These are phyloP conservation scores for Aspergillus haitiensis DNA, from an alignment of 495 filamentous ascomycete species.

Conservation along the genomic window DNA sequence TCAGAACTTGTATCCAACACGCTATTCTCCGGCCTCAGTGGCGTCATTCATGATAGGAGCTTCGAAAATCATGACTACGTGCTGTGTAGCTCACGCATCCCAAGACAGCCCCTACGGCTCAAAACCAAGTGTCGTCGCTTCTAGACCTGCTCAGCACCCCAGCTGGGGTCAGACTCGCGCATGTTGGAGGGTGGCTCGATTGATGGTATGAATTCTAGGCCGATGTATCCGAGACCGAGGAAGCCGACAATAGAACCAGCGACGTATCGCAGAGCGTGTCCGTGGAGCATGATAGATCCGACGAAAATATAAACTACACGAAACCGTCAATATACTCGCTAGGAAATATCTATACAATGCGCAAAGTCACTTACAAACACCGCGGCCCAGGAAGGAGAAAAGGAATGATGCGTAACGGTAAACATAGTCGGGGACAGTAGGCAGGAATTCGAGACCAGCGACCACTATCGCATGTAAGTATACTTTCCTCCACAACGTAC, in stretches of 20 bases:
- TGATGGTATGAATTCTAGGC: slow-evolving; percentile 88
- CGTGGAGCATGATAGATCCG: slow-evolving; percentile 77
- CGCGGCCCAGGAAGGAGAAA: slow-evolving; percentile 94
- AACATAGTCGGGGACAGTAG: slow-evolving; percentile 87
- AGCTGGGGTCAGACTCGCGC: slow-evolving; percentile 85
- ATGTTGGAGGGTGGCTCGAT: slow-evolving; percentile 99
- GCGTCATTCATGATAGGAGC: slow-evolving; percentile 1
- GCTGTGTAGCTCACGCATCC: not conserved
- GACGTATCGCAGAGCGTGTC: slow-evolving; percentile 55
- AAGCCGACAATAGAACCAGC: slow-evolving; percentile 72
- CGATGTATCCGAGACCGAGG: slow-evolving; percentile 75
- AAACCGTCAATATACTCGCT: slow-evolving; percentile 15
- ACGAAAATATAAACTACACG: slow-evolving; percentile 90
- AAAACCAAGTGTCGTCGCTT: not conserved
- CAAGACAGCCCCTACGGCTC: not conserved
- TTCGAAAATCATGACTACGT: not conserved
- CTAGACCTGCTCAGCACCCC: slow-evolving; percentile 90
- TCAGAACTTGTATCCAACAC: slow-evolving; percentile 10
- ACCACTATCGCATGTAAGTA: slow-evolving; percentile 34
- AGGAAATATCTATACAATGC: not conserved
- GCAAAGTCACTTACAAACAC: slow-evolving; percentile 70
- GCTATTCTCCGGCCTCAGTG: not conserved
- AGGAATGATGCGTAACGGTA: slow-evolving; percentile 95
- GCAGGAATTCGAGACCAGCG: slow-evolving; percentile 66
- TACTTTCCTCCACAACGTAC: slow-evolving; percentile 1